Percentiles rank a stretch among this genome's conserved stretches.
Conservation (phyloP, 208 protist species). For the Acanthamoeba lenticulata region DNA sequence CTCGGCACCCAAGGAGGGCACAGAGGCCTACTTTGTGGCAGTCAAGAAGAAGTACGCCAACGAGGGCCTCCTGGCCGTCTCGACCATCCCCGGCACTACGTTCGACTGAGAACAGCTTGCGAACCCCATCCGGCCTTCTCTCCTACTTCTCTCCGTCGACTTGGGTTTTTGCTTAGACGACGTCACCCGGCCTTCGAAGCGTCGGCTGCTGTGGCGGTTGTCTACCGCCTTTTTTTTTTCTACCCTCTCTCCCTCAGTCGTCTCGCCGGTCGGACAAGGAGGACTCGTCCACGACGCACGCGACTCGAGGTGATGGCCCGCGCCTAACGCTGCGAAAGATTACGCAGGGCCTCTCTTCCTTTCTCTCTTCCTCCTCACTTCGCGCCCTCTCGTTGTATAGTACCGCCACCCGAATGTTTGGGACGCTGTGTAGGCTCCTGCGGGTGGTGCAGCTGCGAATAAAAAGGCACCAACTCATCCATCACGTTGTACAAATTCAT, state of each 20-base stretch:
- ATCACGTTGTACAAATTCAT: not conserved
- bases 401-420: not conserved
- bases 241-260: not conserved
- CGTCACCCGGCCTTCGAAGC: no score
- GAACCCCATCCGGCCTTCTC: not conserved
- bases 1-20: constrained; percentile 8
- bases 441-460: constrained; percentile 14
- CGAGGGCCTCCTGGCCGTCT: constrained; percentile 15
- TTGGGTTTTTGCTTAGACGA: no score
- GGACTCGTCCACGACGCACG: not conserved
- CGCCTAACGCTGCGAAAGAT: no score
- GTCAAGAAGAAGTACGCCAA: constrained; percentile 65
- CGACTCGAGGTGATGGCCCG: no score
- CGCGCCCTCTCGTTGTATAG: not conserved
- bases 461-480: not conserved
- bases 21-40: not conserved
- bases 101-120: not conserved
- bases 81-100: not conserved
- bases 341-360: not conserved
- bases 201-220: no score
- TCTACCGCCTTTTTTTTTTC: not conserved
- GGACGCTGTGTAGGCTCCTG: constrained; percentile 48
- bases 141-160: not conserved
- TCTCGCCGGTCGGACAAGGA: not conserved
- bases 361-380: not conserved